phyloP scores from a whole-genome alignment of 495 filamentous ascomycete genomes.

The Talaromyces wortmannii region DNA sequence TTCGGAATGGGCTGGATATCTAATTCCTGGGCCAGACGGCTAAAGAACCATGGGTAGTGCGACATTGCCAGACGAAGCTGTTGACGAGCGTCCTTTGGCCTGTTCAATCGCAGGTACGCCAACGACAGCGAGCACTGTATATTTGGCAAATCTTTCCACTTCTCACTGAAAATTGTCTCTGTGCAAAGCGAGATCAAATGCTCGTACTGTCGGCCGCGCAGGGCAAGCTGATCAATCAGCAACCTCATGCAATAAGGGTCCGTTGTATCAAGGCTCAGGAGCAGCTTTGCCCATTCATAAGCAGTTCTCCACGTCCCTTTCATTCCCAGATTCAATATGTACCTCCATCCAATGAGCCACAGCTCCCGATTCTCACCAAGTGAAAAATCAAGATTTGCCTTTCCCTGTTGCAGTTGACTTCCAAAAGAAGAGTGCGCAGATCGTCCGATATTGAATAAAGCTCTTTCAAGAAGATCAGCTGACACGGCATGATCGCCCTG shows the following conservation, averaged over 20 bases:
- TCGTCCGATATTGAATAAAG: slow-evolving; percentile 87
- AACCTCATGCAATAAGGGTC: slow-evolving; percentile 82
- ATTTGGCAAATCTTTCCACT: slow-evolving; percentile 49
- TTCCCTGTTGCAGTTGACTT: slow-evolving; percentile 67
- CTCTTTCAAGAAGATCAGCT: slow-evolving; percentile 83
- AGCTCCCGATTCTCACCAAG: slow-evolving; percentile 85
- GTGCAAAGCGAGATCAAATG: slow-evolving; percentile 68
- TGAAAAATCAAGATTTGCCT: slow-evolving; percentile 69
- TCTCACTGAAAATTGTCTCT: slow-evolving; percentile 44
- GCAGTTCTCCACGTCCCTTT: slow-evolving; percentile 92
- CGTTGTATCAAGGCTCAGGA: slow-evolving; percentile 65
- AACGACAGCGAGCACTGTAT: slow-evolving; percentile 66
- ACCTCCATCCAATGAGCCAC: slow-evolving; percentile 83
- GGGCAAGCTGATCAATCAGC: slow-evolving; percentile 72
- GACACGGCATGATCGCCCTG: slow-evolving; percentile 79
- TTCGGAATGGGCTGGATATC: slow-evolving; percentile 64
- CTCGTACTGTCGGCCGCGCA: slow-evolving; percentile 69
- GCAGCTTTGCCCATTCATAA: slow-evolving; percentile 84
- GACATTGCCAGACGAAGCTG: slow-evolving; percentile 60
- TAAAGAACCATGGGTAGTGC: slow-evolving; percentile 74
- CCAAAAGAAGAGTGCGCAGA: slow-evolving; percentile 75
- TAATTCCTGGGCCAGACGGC: slow-evolving; percentile 68
- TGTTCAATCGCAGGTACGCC: slow-evolving; percentile 63
- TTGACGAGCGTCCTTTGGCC: slow-evolving; percentile 54
- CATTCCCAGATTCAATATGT: slow-evolving; percentile 73